Evolutionary conservation across 495 filamentous ascomycete genomes (phyloP), one percentile per base, ranked within the genome.

Genomic region (Clavariopsis aquatica): DNA sequence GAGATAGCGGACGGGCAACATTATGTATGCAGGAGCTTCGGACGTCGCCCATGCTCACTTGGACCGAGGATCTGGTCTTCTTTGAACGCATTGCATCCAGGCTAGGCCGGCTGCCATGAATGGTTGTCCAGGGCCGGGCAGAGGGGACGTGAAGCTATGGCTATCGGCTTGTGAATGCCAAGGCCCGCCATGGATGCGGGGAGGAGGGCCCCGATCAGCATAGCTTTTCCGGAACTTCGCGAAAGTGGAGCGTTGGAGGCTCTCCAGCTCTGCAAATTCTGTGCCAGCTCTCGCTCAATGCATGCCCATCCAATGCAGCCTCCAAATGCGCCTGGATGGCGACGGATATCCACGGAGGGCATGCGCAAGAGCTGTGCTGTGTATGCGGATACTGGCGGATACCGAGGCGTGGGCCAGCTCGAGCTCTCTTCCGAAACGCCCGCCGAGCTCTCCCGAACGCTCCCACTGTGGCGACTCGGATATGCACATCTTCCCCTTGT

Each of bases 31-130:
- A 27, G 57, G 31, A 34, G 6, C 31, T 34, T 5, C 5, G 31
- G 31, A 66, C 64, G 64, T 67, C 64, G 62, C 57, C 47, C 58
- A 62, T 62, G 56, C 12, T 55, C n/a, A 23, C 24, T 24, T 67
- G 64, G 52, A 49, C 64, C 64, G 57, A 62, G 64, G 64, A 62
- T 67, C 17, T 47, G 17, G 7, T n/a, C 24, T 23, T 49, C 47
- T 49, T 23, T 27, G 47, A 8, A 3, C 4, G 47, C 47, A 19
- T n/a, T 7, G 19, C 4, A n/a, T 12, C 31, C 31, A 49, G 47
- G 47, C 47, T 49, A 49, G 43, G 24, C 24, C 47, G 47, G 47
- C 47, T 49, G 47, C 47, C 24, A 27, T 24, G 47, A 24, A 24
- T 22, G 47, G 47, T 49, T 13, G 47, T 22, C 47, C 47, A 49